These are phyloP conservation scores for Coemansia sp. DNA, from an alignment of 192 early-diverging fungal species.

Conservation along the genomic window DNA sequence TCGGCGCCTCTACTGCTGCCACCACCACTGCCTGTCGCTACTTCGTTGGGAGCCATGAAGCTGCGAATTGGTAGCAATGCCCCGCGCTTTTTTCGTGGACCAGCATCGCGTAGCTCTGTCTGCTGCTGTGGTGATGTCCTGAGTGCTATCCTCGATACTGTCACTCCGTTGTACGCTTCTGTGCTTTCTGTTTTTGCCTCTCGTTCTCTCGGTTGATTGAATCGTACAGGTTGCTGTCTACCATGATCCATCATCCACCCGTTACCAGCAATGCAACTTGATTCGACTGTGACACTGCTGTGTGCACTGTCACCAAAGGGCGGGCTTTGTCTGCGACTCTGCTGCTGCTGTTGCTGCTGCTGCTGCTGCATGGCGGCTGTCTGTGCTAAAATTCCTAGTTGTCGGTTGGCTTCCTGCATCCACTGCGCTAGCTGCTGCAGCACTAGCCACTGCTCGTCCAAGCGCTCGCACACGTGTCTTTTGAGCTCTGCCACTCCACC, in stretches of 20 bases:
- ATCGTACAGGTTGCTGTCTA: constrained; percentile 24
- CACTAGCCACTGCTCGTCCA: constrained; percentile 46
- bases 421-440: constrained; percentile 29
- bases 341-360: neutral
- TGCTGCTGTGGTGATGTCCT: neutral
- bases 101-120: neutral
- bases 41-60: neutral
- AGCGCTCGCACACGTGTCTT: constrained; percentile 19
- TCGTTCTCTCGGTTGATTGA: constrained; percentile 7
- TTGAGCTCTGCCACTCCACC: constrained; percentile 19
- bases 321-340: neutral
- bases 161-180: too few species aligned
- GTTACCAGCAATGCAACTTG: too few species aligned
- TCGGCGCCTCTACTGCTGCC: neutral
- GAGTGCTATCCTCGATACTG: neutral
- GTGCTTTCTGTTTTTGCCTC: too few species aligned
- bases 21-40: neutral
- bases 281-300: too few species aligned
- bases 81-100: constrained; percentile 4
- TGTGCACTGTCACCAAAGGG: neutral
- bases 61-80: constrained; percentile 5
- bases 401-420: constrained; percentile 24
- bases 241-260: too few species aligned
- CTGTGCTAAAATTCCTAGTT: constrained; percentile 22
- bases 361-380: constrained; percentile 13